Evolutionary conservation across 352 stramenopile genomes (phyloP).

Genomic region (Aphanomyces invadans): DNA sequence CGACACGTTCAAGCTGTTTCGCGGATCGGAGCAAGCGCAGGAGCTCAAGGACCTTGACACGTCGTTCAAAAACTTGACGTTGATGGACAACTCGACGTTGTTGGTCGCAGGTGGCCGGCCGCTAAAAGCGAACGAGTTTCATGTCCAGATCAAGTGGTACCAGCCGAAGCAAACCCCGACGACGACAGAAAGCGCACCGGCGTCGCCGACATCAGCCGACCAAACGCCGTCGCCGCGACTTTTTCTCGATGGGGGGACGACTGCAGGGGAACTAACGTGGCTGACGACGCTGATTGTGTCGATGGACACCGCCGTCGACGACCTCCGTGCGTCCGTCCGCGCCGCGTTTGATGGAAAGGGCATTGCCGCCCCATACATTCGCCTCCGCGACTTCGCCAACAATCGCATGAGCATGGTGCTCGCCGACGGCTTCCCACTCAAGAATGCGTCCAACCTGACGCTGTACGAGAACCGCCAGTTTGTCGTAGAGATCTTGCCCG

Average conservation of each 20-base stretch:
- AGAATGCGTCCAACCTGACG: slow-evolving; percentile 56
- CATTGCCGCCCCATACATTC: slow-evolving; percentile 37
- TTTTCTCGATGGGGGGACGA: slow-evolving; percentile 38
- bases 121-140: slow-evolving; percentile 63
- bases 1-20: slow-evolving; percentile 70
- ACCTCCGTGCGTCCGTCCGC: slow-evolving; percentile 52
- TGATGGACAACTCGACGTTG: slow-evolving; percentile 56
- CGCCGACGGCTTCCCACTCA: slow-evolving; percentile 47
- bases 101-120: slow-evolving; percentile 59
- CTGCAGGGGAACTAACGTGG: slow-evolving; percentile 47
- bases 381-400: slow-evolving; percentile 57
- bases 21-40: slow-evolving; percentile 53
- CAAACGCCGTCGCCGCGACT: slow-evolving; percentile 24
- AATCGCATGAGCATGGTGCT: slow-evolving; percentile 61
- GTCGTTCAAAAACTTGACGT: slow-evolving; percentile 65
- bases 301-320: slow-evolving; percentile 63
- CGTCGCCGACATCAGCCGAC: no score
- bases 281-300: slow-evolving; percentile 62
- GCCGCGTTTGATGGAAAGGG: slow-evolving; percentile 38
- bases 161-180: slow-evolving; percentile 27
- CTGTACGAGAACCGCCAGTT: slow-evolving; percentile 73
- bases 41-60: slow-evolving; percentile 78
- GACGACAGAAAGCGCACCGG: no score
- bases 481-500: slow-evolving; percentile 54
- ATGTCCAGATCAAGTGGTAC: slow-evolving; percentile 64